A percentile compares a stretch with the other conserved stretches of the same genome.
phyloP scores from a whole-genome alignment of 2,329 filamentous ascomycete genomes.

The Grosmannia penicillata region DNA sequence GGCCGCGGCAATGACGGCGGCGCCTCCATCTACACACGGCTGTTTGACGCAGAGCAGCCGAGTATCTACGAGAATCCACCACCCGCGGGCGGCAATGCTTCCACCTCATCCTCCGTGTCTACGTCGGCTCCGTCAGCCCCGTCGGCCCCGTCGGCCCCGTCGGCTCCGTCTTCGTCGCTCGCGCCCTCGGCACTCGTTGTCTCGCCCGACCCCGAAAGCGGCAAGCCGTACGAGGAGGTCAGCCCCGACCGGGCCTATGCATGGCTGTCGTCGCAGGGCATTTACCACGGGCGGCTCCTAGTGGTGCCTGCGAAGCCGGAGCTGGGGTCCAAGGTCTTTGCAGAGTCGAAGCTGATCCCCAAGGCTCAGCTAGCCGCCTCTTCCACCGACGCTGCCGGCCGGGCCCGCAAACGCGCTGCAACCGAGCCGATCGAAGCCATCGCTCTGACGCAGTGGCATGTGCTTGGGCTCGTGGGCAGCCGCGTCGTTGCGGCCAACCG shows the following conservation, averaged over 20 bases:
- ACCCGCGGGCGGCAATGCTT: constrained; percentile 14
- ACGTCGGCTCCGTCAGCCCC: constrained; percentile 10
- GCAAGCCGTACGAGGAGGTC: constrained; percentile 36
- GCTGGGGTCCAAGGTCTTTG: constrained; percentile 60
- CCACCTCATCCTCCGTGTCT: not conserved
- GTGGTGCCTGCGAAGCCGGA: constrained; percentile 44
- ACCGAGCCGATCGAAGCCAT: constrained; percentile 67
- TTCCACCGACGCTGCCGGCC: constrained; percentile 44
- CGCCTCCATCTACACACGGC: constrained; percentile 67
- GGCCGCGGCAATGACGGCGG: constrained; percentile 59
- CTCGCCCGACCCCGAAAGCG: constrained; percentile 54
- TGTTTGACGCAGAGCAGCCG: constrained; percentile 81
- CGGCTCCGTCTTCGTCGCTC: too few relatives aligned
- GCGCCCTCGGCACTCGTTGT: constrained; percentile 51
- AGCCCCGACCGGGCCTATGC: constrained; percentile 63
- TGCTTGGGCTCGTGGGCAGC: constrained; percentile 68
- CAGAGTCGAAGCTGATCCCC: constrained; percentile 63
- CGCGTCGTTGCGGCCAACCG: constrained; percentile 76
- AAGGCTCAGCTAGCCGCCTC: constrained; percentile 54
- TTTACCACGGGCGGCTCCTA: constrained; percentile 72
- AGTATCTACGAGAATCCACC: constrained; percentile 57
- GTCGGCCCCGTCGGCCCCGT: too few relatives aligned
- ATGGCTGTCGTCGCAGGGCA: constrained; percentile 77
- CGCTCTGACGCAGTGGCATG: constrained; percentile 85
- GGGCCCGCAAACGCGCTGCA: constrained; percentile 45